Conservation (phyloP, 345 rosid species). For the Euclidium syriacum region DNA sequence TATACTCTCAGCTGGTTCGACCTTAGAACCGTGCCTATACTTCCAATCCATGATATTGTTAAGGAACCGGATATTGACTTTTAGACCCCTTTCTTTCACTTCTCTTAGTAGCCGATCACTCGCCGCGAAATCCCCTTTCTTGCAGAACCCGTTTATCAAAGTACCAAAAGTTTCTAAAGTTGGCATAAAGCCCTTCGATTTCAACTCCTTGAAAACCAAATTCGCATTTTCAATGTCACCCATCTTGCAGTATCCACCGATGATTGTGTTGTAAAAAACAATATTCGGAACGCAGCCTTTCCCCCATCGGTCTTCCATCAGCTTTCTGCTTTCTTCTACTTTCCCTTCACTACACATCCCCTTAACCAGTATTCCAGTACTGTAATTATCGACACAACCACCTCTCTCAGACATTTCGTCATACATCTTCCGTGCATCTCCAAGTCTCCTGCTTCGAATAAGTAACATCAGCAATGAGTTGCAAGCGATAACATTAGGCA, state of each 20-base stretch:
- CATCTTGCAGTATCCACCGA: slow-evolving; percentile 60
- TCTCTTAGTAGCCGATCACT: slow-evolving; percentile 56
- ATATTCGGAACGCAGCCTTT: slow-evolving; percentile 70
- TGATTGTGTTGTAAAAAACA: slow-evolving; percentile 67
- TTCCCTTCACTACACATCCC: slow-evolving; percentile 74
- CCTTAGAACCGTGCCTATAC: slow-evolving; percentile 44
- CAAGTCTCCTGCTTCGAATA: slow-evolving; percentile 33
- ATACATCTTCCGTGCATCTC: slow-evolving; percentile 49
- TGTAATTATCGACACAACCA: slow-evolving; percentile 56
- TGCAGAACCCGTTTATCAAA: slow-evolving; percentile 57
- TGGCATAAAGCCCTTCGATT: slow-evolving; percentile 66
- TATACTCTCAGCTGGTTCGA: slow-evolving; percentile 36
- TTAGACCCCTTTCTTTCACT: slow-evolving; percentile 59
- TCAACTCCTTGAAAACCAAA: slow-evolving; percentile 51
- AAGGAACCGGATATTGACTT: slow-evolving; percentile 37
- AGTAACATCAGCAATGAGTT: slow-evolving; percentile 53
- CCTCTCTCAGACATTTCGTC: slow-evolving; percentile 59
- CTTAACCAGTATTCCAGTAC: slow-evolving; percentile 54
- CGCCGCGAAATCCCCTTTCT: slow-evolving; percentile 46
- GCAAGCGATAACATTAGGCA: slow-evolving; percentile 62
- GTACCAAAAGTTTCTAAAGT: slow-evolving; percentile 58
- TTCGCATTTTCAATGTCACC: slow-evolving; percentile 45
- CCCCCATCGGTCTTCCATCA: slow-evolving; percentile 75
- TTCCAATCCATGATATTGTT: slow-evolving; percentile 56
- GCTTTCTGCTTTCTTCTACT: slow-evolving; percentile 55